Base-by-base conservation (phyloP, 345 rosid species). In the Brassica incana region DNA sequence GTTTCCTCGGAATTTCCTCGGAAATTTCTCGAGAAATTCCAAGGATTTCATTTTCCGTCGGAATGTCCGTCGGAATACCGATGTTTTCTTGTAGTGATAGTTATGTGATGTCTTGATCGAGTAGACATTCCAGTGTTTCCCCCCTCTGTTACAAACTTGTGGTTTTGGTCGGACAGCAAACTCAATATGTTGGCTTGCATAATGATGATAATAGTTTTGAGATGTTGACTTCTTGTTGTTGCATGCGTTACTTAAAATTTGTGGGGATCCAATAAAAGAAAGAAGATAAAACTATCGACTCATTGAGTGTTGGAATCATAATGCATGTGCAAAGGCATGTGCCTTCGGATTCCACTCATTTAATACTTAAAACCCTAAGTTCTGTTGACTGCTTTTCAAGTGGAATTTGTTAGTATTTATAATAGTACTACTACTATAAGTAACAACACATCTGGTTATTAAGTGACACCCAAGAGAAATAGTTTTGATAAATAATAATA, bases 301-400 rank as follows among this genome's bases (percentile, higher is more conserved):
- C 5, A 63, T 50, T 4, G 69, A 64, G 4, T 65, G 27, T 65
- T 67, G 35, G 79, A 54, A 69, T 69, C 76, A 40, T 80, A 38
- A 75, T 75, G 72, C 83, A 80, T 80, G 83, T 80, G 83, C 71
- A 74, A 79, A 74, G 78, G 78, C 82, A 74, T 80, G 79, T 80
- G 78, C 61, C 79, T 63, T 69, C 36, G 52, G 78, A 74, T 74
- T 68, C 74, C 52, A 36, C n/a, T 74, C 66, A 62, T 68, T 69
- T 52, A 63, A 50, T 63, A 69, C 78, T 48, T 14, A 65, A 62
- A 33, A 52, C 70, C 43, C 75, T 43, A 32, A 80, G 54, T 52
- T 64, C 67, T 64, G 74, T 74, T 80, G 79, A 80, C 79, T 80
- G 67, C 67, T 66, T 72, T 59, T 70, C 78, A 45, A 45, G 62